Percentiles rank a stretch among this genome's conserved stretches.
Conservation (phyloP, 768 basidiomycete species). For the Hericium rajendrae region DNA sequence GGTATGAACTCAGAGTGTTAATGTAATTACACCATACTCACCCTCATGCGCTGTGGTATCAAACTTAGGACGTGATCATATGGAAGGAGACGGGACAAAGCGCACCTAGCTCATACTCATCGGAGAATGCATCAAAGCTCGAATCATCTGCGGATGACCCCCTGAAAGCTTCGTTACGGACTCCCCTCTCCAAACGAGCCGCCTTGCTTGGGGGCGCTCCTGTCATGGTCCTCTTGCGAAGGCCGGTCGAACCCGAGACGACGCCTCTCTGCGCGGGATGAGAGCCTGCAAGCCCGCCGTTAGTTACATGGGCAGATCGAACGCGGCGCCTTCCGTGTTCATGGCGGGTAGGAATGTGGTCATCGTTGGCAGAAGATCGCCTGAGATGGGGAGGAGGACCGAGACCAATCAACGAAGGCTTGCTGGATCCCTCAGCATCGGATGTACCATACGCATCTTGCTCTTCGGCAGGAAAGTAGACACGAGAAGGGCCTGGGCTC, state of each 20-base stretch:
- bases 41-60: constrained; percentile 59
- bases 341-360: constrained; percentile 2
- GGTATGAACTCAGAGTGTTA: background rate
- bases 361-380: constrained; percentile 6
- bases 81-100: constrained; percentile 10
- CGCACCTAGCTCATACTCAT: constrained; percentile 75
- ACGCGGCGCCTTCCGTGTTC: constrained; percentile 22
- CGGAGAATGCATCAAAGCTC: constrained; percentile 37
- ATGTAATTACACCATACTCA: constrained; percentile 21
- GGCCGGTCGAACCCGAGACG: background rate
- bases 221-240: constrained; percentile 13
- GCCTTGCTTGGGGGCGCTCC: constrained; percentile 2
- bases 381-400: constrained; percentile 18
- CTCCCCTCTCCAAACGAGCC: constrained; percentile 7
- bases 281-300: background rate
- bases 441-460: constrained; percentile 1
- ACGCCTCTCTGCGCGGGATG: background rate
- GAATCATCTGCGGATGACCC: constrained; percentile 12
- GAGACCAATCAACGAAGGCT: constrained; percentile 17
- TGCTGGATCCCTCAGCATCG: constrained; percentile 2
- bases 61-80: background rate
- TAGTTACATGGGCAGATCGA: constrained; percentile 18
- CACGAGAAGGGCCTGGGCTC: constrained; percentile 14
- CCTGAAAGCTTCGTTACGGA: background rate
- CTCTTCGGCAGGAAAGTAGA: constrained; percentile 24